Evolutionary conservation across 78 protist species (phyloP).

Genomic region (Mastigamoeba balamuthi): DNA sequence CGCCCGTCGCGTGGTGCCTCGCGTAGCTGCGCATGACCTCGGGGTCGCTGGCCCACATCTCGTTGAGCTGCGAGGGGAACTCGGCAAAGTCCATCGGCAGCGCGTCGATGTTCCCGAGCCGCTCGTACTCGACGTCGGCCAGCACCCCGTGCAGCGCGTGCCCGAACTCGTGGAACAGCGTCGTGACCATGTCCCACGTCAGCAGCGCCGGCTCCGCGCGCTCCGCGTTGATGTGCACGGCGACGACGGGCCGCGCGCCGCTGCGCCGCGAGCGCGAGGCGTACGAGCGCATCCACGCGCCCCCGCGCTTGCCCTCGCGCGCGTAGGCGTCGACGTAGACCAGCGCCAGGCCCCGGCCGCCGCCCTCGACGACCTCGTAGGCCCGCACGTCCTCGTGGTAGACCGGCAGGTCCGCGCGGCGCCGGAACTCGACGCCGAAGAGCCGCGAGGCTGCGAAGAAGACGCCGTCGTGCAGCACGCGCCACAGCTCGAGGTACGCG

Average conservation of each 20-base stretch:
- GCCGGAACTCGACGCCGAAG: neutral
- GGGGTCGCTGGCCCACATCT: slow-evolving; percentile 4
- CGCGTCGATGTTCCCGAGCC: slow-evolving; percentile 6
- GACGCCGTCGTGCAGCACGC: neutral
- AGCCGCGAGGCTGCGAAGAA: neutral
- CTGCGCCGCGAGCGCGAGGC: no score
- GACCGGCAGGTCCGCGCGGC: neutral
- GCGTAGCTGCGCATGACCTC: neutral
- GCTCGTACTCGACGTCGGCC: slow-evolving; percentile 5
- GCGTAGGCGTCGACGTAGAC: neutral
- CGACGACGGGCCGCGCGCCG: no score
- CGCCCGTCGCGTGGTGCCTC: neutral
- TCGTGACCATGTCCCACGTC: slow-evolving; percentile 3
- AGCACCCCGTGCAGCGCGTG: slow-evolving; percentile 28
- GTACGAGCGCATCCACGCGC: neutral
- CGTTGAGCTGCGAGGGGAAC: slow-evolving; percentile 11
- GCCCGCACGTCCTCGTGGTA: neutral
- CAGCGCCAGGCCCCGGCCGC: neutral
- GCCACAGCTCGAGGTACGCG: neutral
- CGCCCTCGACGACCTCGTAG: neutral
- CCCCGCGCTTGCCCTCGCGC: neutral
- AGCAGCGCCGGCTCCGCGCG: neutral
- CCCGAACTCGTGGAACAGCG: slow-evolving; percentile 36
- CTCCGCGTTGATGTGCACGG: no score
- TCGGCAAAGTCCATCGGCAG: slow-evolving; percentile 6